Evolutionary conservation across 441 rosid genomes (phyloP), one percentile per base, ranked within the genome.

Genomic region (Brassica hybrid): DNA sequence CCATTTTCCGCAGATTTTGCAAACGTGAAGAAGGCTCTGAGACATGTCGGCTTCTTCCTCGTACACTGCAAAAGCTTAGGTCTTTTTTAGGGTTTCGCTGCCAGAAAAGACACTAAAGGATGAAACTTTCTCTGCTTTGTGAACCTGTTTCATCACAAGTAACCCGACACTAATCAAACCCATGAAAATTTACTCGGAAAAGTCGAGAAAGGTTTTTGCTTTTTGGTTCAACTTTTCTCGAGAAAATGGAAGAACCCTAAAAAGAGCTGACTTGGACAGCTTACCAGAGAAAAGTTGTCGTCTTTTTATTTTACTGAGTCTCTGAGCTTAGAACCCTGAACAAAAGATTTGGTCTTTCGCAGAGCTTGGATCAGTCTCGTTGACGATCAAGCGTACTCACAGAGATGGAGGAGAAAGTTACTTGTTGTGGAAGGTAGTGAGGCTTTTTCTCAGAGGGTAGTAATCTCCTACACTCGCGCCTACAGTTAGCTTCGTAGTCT

Each of bases 61-160:
- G 14, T n/a, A 38, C 65, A 34, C 14, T 16, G 16, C 66, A 65
- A 65, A 43, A 66, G 57, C 70, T 66, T 13, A 6, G 4, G 4
- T 6, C 32, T n/a, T n/a, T n/a, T n/a, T n/a, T n/a, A n/a, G n/a
- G n/a, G n/a, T 27, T 27, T 11, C 66, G 54, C 52, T 7, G 5
- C 43, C 12, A 1, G 1, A 13, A 5, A 27, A 61, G 41, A 61
- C 65, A 7, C n/a, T 0, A 61, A 13, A 11, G 21, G 77, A 71
- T 54, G 85, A 87, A 50, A 79, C 84, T 80, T 86, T 89, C 89
- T 89, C 82, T 58, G 93, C 88, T 80, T 34, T 87, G 83, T 81
- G 83, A 88, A 78, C 91, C 84, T 36, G 57, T 71, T 52, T 71
- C 74, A 56, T 71, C n/a, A n/a, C n/a, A n/a, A n/a, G n/a, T n/a